Conservation (phyloP, 148 eudicot species). For the Camellia japonica region DNA sequence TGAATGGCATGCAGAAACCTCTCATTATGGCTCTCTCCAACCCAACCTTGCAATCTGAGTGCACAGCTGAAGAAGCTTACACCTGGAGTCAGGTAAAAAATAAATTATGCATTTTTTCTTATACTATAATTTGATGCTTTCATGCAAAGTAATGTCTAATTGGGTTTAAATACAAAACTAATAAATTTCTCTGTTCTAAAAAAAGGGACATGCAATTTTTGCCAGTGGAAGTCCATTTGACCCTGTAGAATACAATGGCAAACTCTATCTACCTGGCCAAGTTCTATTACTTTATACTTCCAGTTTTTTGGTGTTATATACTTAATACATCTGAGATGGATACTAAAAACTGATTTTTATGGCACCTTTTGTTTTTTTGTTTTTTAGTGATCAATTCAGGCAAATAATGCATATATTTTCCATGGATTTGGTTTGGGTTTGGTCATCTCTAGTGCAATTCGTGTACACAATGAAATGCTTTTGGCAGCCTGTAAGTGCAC, state of each 20-base stretch:
- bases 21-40: constrained; percentile 91
- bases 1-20: constrained; percentile 44
- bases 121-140: no score
- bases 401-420: constrained; percentile 91
- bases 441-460: constrained; percentile 85
- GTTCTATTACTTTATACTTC: constrained; percentile 26
- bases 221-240: constrained; percentile 96
- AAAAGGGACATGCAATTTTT: constrained; percentile 78
- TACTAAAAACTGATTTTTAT: neutral
- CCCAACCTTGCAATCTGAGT: constrained; percentile 91
- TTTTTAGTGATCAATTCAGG: constrained; percentile 24
- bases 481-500: constrained; percentile 77
- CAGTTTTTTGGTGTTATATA: neutral
- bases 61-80: constrained; percentile 97
- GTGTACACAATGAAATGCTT: constrained; percentile 88
- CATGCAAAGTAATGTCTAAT: neutral
- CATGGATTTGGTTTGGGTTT: constrained; percentile 91
- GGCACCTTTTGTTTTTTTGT: neutral
- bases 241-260: constrained; percentile 68
- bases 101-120: neutral
- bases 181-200: neutral
- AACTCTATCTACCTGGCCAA: constrained; percentile 75
- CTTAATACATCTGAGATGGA: neutral
- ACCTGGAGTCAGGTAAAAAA: constrained; percentile 71
- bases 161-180: neutral